Conservation (phyloP, 2,329 filamentous ascomycete species). For the Ascochyta fabae region DNA sequence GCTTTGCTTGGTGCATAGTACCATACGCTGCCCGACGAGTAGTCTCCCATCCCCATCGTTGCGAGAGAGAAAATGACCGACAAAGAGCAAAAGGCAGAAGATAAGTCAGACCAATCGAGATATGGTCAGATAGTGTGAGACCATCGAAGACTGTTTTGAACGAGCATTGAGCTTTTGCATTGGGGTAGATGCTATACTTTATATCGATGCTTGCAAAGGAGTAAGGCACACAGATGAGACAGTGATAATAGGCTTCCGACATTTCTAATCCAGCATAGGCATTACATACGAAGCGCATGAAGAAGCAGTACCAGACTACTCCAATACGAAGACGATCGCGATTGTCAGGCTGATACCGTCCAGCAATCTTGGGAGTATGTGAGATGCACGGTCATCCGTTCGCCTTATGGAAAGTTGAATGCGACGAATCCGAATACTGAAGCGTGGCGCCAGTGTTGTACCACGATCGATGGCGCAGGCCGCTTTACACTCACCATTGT, state of each 20-base stretch:
- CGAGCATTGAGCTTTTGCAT: too few relatives aligned
- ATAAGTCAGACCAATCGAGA: neutral
- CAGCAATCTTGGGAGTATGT: neutral
- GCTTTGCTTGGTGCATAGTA: slow-evolving; percentile 62
- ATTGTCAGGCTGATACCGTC: slow-evolving; percentile 2
- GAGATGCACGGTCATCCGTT: neutral
- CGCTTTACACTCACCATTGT: neutral
- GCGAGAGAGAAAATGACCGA: neutral
- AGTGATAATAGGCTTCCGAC: neutral
- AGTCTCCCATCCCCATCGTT: slow-evolving; percentile 44
- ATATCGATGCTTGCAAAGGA: neutral
- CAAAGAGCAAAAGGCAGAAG: neutral
- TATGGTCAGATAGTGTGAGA: neutral
- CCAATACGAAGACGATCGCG: neutral
- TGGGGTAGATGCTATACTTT: neutral
- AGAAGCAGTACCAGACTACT: neutral
- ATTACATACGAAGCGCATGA: neutral
- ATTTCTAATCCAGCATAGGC: neutral
- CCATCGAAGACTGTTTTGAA: neutral
- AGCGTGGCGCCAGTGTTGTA: neutral
- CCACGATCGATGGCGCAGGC: neutral
- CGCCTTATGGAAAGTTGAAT: slow-evolving; percentile 19
- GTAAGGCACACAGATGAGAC: neutral
- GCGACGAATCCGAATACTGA: slow-evolving; percentile 37
- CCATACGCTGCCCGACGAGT: slow-evolving; percentile 45